phyloP scores from a whole-genome alignment of 2,329 filamentous ascomycete genomes.

The Fusarium globosum region DNA sequence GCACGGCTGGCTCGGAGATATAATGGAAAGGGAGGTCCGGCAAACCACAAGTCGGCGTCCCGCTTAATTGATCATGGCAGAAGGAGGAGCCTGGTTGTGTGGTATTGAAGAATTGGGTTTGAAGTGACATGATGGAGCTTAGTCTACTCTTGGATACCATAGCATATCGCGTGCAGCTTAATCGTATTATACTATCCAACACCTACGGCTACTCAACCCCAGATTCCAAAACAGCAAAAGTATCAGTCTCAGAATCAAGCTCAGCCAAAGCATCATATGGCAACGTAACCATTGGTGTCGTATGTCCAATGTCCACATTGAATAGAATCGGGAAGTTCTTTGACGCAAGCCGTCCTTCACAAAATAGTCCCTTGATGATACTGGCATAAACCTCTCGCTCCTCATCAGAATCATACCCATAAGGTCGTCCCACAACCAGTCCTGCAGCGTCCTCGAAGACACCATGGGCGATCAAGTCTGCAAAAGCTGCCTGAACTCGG shows the following conservation, averaged over 20 bases:
- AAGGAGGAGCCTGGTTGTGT: background rate
- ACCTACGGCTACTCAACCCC: slow-evolving; percentile 13
- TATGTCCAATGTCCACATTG: slow-evolving; percentile 57
- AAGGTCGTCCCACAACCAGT: slow-evolving; percentile 55
- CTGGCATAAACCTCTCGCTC: slow-evolving; percentile 44
- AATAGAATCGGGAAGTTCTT: slow-evolving; percentile 55
- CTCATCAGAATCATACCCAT: slow-evolving; percentile 52
- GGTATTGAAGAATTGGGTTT: background rate
- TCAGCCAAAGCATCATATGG: slow-evolving; percentile 52
- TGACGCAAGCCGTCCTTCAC: slow-evolving; percentile 48
- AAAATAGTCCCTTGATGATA: slow-evolving; percentile 50
- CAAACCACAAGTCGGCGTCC: fast-evolving
- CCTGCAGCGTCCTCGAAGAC: slow-evolving; percentile 56
- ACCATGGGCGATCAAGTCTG: slow-evolving; percentile 55
- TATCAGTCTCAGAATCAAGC: slow-evolving; percentile 53
- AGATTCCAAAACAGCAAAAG: slow-evolving; percentile 49
- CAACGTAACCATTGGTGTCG: slow-evolving; percentile 55
- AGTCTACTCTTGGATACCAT: background rate
- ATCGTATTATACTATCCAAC: fast-evolving
- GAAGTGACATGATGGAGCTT: background rate
- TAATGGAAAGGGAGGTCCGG: too few species aligned
- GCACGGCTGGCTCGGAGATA: background rate
- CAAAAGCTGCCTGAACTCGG: slow-evolving; percentile 50
- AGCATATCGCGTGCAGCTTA: fast-evolving
- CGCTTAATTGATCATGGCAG: too few species aligned